These are phyloP conservation scores for Aureobasidium sp. DNA, from an alignment of 2,329 filamentous ascomycete genomes.

Conservation along the genomic window DNA sequence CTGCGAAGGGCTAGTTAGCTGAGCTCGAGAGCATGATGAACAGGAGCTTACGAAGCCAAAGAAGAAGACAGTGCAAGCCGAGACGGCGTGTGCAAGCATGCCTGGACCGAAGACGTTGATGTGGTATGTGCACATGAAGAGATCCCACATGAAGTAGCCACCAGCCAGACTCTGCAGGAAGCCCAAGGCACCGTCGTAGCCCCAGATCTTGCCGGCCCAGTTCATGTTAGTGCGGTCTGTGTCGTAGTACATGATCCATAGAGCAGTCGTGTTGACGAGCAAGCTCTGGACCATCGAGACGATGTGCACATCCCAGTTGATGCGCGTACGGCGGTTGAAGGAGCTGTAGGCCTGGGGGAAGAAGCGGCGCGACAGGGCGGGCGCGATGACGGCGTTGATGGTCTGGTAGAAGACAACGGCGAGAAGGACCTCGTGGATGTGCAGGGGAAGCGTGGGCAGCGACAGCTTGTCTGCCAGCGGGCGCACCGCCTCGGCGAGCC, in stretches of 20 bases:
- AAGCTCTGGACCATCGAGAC: conserved; percentile 73
- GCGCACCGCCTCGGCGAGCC: conserved; percentile 47
- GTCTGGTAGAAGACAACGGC: conserved; percentile 61
- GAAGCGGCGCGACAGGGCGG: conserved; percentile 53
- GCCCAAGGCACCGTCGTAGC: conserved; percentile 63
- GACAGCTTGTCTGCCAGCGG: conserved; percentile 55
- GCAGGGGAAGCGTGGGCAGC: conserved; percentile 61
- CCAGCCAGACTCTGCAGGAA: conserved; percentile 69
- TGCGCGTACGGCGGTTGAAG: conserved; percentile 54
- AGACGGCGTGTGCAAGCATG: conserved; percentile 67
- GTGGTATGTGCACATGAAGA: conserved; percentile 60
- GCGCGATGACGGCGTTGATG: conserved; percentile 59
- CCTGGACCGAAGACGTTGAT: conserved; percentile 66
- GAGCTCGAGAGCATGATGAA: neutral
- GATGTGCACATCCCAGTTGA: conserved; percentile 82
- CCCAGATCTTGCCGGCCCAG: conserved; percentile 59
- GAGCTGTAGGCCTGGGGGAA: conserved; percentile 56
- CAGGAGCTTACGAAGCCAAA: conserved; percentile 64
- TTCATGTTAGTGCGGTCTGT: conserved; percentile 59
- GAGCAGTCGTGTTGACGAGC: conserved; percentile 62
- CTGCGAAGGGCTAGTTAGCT: conserved; percentile 38
- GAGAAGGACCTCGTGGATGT: conserved; percentile 67
- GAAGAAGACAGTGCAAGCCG: conserved; percentile 64
- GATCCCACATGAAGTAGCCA: conserved; percentile 80
- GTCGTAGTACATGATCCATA: conserved; percentile 65